Percentiles rank a stretch among this genome's conserved stretches.
Evolutionary conservation across 2,329 filamentous ascomycete genomes (phyloP).

Genomic region (Neofusicoccum laricinum): DNA sequence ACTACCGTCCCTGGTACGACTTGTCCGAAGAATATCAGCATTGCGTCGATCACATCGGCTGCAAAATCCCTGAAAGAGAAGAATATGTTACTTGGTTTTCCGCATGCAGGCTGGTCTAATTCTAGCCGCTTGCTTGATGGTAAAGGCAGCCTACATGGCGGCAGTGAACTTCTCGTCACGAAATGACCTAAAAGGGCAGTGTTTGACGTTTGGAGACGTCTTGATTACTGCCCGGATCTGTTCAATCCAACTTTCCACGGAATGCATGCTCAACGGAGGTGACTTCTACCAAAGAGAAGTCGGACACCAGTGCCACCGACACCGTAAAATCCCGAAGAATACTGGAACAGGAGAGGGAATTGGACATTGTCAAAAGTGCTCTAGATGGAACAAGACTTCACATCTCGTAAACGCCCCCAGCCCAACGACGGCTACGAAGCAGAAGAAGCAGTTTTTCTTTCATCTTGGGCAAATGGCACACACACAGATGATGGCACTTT

Average conservation of each 20-base stretch:
- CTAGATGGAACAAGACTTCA: conserved; percentile 24
- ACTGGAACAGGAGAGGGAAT: conserved; percentile 32
- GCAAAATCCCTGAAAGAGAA: neutral
- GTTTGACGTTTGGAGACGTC: conserved; percentile 30
- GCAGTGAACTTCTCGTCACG: conserved; percentile 24
- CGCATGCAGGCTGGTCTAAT: conserved; percentile 28
- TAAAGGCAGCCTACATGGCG: conserved; percentile 31
- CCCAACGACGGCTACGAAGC: conserved; percentile 29
- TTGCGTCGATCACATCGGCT: too few species aligned
- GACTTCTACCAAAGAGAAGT: conserved; percentile 24
- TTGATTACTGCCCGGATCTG: conserved; percentile 28
- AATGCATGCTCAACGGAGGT: conserved; percentile 30
- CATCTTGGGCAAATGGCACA: conserved; percentile 29
- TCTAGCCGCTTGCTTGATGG: conserved; percentile 22
- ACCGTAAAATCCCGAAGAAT: too few species aligned
- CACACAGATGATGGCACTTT: conserved; percentile 24
- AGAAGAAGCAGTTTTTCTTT: conserved; percentile 27
- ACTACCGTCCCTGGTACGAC: too few species aligned
- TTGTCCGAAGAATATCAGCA: neutral
- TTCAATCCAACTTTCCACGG: conserved; percentile 25
- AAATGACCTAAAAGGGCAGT: conserved; percentile 26
- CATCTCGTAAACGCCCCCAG: conserved; percentile 23
- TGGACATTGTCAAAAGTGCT: conserved; percentile 31
- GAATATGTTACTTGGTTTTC: conserved; percentile 27
- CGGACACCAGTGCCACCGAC: conserved; percentile 26